These are phyloP conservation scores for Sugiyamaella novakii DNA, from an alignment of 1,139 yeast genomes.

Conservation along the genomic window DNA sequence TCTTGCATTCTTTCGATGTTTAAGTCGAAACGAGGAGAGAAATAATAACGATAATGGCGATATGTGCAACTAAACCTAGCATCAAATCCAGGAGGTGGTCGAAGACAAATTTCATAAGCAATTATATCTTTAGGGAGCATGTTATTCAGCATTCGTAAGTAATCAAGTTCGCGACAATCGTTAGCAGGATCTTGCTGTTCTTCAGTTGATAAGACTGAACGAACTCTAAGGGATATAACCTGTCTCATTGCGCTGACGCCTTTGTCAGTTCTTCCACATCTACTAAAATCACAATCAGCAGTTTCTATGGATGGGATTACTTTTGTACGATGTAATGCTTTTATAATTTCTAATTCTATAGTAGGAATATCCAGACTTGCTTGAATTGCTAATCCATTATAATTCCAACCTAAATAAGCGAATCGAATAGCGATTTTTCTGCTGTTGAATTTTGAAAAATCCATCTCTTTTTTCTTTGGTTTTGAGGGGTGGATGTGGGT, in stretches of 20 bases:
- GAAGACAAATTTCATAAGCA: constrained; percentile 75
- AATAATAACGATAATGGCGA: constrained; percentile 85
- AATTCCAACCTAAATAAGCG: constrained; percentile 77
- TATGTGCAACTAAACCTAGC: constrained; percentile 87
- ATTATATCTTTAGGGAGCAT: constrained; percentile 79
- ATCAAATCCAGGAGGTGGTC: constrained; percentile 82
- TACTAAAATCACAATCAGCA: constrained; percentile 66
- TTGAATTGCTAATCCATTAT: constrained; percentile 87
- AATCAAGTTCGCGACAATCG: constrained; percentile 74
- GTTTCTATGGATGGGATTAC: constrained; percentile 64
- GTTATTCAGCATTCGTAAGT: constrained; percentile 72
- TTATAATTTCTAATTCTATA: constrained; percentile 74
- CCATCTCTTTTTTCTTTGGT: constrained; percentile 54
- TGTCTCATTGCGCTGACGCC: constrained; percentile 98
- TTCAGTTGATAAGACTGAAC: constrained; percentile 61
- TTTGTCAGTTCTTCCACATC: constrained; percentile 96
- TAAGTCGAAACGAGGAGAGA: constrained; percentile 53
- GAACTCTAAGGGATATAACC: constrained; percentile 75
- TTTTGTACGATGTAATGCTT: constrained; percentile 68
- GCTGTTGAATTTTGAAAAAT: constrained; percentile 65
- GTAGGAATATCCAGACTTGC: constrained; percentile 73
- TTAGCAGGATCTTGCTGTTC: constrained; percentile 60
- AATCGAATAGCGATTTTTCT: constrained; percentile 78
- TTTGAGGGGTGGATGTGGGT: not conserved
- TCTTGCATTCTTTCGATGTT: constrained; percentile 66